Conservation (phyloP, 768 basidiomycete genomes). For the Russula olivacea region DNA sequence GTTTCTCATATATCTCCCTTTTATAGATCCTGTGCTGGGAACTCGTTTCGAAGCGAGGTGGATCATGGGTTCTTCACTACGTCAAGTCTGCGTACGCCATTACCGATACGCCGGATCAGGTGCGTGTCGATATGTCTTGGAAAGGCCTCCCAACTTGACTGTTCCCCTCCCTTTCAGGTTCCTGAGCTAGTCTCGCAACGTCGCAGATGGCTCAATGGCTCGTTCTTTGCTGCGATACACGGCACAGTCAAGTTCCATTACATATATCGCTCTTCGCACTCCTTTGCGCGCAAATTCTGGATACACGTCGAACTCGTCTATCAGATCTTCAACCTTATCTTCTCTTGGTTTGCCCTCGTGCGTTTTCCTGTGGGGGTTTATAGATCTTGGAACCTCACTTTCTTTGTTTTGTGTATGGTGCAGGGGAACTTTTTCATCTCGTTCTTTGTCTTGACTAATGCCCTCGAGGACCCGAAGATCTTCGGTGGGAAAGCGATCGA, state of each 20-base stretch:
- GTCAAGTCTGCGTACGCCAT: conserved; percentile 92
- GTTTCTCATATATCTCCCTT: conserved; percentile 12
- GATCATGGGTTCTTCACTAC: conserved; percentile 90
- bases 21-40: conserved; percentile 88
- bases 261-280: conserved; percentile 86
- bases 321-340: conserved; percentile 84
- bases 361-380: conserved; percentile 25
- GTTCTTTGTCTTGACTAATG: conserved; percentile 67
- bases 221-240: conserved; percentile 96
- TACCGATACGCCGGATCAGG: conserved; percentile 91
- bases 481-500: conserved; percentile 53
- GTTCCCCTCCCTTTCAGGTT: conserved; percentile 41
- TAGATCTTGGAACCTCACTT: background rate
- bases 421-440: conserved; percentile 89
- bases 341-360: conserved; percentile 86
- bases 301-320: conserved; percentile 93
- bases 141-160: background rate
- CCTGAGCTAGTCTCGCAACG: conserved; percentile 94
- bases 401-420: background rate
- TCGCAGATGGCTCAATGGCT: conserved; percentile 94
- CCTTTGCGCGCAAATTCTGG: conserved; percentile 81
- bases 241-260: conserved; percentile 91
- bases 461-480: conserved; percentile 63
- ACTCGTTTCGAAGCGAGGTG: conserved; percentile 88
- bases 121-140: conserved; percentile 30